Conservation (phyloP, 2,329 filamentous ascomycete genomes). For the Talaromyces sp. region DNA sequence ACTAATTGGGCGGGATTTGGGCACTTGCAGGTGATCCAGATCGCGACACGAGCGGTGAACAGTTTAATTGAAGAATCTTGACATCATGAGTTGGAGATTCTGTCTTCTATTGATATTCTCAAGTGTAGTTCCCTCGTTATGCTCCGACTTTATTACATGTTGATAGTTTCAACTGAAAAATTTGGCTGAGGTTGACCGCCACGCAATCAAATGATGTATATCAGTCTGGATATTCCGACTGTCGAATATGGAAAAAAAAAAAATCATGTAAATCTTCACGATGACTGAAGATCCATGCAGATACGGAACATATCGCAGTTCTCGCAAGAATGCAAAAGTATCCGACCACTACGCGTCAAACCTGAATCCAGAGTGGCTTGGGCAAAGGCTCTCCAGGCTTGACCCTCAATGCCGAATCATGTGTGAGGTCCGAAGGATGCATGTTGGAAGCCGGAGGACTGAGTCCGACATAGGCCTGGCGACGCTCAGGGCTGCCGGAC, state of each 20-base stretch:
- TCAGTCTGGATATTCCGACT: not conserved
- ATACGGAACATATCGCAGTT: not conserved
- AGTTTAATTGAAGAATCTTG: not conserved
- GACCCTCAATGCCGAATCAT: slow-evolving; percentile 24
- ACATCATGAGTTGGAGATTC: not conserved
- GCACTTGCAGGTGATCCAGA: not conserved
- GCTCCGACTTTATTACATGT: not conserved
- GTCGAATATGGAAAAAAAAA: not conserved
- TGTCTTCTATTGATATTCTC: not conserved
- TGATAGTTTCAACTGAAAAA: not conserved
- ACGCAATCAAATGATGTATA: not conserved
- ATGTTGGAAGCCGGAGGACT: slow-evolving; percentile 35
- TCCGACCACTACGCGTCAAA: slow-evolving; percentile 24
- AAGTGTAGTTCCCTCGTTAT: not conserved
- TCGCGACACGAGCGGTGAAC: not conserved
- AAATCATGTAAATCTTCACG: not conserved
- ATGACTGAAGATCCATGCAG: not conserved
- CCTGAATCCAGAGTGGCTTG: slow-evolving; percentile 38
- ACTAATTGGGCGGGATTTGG: not conserved
- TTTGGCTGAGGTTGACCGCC: not conserved
- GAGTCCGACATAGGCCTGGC: slow-evolving; percentile 81
- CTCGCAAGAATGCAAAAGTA: not conserved
- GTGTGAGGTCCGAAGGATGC: slow-evolving; percentile 29
- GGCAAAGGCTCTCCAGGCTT: slow-evolving; percentile 40
- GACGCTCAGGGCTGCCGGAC: slow-evolving; percentile 65